Conservation (phyloP, 257 asterid species). For the Gentiana macrophylla region DNA sequence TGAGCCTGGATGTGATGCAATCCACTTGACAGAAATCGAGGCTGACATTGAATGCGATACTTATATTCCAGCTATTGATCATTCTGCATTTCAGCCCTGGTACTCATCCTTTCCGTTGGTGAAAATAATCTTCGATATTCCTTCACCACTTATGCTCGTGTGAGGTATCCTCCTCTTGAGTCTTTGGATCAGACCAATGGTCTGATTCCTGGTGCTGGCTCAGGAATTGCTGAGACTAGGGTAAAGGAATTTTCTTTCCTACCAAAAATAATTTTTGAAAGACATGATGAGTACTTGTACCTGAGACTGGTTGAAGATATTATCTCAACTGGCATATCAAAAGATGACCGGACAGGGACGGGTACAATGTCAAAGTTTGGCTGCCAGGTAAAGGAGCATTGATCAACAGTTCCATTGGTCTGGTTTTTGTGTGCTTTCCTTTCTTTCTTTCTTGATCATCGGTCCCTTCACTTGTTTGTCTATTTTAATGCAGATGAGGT, state of each 20-base stretch:
- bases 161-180: constrained; percentile 22
- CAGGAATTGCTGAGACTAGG: constrained; percentile 26
- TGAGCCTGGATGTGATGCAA: constrained; percentile 70
- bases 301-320: constrained; percentile 79
- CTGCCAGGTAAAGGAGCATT: constrained; percentile 54
- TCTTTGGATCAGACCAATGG: constrained; percentile 11
- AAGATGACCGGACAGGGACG: constrained; percentile 89
- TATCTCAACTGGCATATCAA: constrained; percentile 53
- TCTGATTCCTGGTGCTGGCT: constrained; percentile 12
- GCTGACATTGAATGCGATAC: constrained; percentile 68
- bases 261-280: constrained; percentile 67
- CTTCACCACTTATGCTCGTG: constrained; percentile 67
- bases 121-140: constrained; percentile 44
- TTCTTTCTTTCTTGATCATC: too few relatives aligned
- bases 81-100: constrained; percentile 75
- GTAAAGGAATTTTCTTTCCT: constrained; percentile 44
- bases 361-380: constrained; percentile 94
- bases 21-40: constrained; percentile 76
- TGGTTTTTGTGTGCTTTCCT: too few relatives aligned
- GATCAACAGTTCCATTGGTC: too few relatives aligned
- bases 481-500: constrained; percentile 52
- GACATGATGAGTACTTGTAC: constrained; percentile 79
- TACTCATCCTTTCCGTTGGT: constrained; percentile 55
- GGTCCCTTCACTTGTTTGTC: background rate
- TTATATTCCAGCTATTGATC: constrained; percentile 67